Percentiles rank a stretch among this genome's conserved stretches.
Evolutionary conservation across 2,329 filamentous ascomycete species (phyloP).

Genomic region (Zymoseptoria passerinii): DNA sequence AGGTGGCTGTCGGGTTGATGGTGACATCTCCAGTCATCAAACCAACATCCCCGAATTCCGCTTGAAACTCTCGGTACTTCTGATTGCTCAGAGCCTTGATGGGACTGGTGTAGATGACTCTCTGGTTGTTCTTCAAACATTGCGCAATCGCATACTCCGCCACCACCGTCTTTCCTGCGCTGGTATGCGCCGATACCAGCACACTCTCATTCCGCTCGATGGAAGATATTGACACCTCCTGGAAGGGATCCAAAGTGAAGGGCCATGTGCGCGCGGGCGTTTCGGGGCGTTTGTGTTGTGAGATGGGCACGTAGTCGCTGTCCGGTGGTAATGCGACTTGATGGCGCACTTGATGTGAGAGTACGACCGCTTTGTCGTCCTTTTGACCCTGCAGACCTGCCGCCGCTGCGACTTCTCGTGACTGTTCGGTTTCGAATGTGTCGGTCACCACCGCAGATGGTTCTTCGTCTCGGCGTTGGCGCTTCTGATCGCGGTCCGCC

Average conservation of each 20-base stretch:
- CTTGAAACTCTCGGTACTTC: constrained; percentile 93
- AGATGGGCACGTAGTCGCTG: constrained; percentile 69
- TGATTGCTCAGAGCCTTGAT: constrained; percentile 99
- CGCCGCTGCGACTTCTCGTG: constrained; percentile 76
- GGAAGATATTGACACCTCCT: constrained; percentile 85
- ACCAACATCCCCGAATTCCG: constrained; percentile 92
- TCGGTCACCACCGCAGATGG: constrained; percentile 80
- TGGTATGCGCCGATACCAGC: constrained; percentile 91
- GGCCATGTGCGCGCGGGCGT: constrained; percentile 75
- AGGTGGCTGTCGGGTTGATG: constrained; percentile 96
- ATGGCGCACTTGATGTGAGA: constrained; percentile 97
- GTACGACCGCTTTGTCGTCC: constrained; percentile 63
- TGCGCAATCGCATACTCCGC: constrained; percentile 98
- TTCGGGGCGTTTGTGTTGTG: constrained; percentile 81
- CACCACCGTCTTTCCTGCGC: constrained; percentile 95
- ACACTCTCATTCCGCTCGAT: constrained; percentile 96
- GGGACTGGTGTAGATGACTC: constrained; percentile 97
- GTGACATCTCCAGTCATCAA: constrained; percentile 99
- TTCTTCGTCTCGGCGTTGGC: constrained; percentile 55
- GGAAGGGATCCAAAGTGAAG: constrained; percentile 95
- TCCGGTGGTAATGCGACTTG: constrained; percentile 91
- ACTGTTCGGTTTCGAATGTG: constrained; percentile 89
- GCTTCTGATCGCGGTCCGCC: constrained; percentile 51
- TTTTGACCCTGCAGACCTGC: constrained; percentile 55
- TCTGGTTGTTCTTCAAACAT: constrained; percentile 91